Evolutionary conservation across 495 filamentous ascomycete genomes (phyloP), one percentile per base, ranked within the genome.

Genomic region (Amniculicola lignicola): DNA sequence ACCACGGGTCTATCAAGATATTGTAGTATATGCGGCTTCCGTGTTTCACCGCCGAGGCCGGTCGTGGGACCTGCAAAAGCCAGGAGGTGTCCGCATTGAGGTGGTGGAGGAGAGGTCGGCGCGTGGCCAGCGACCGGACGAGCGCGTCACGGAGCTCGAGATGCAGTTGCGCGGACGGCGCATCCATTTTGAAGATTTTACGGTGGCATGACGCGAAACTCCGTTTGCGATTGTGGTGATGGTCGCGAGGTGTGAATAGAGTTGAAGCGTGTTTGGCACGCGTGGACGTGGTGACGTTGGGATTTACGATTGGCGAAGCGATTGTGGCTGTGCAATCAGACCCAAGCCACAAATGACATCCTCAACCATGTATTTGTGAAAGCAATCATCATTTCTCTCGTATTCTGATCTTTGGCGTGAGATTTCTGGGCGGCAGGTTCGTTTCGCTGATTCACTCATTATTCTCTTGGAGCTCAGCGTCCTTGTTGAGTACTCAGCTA

Each of bases 51-150:
- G 60, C 64, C 12, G 59, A 54, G 2, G 62, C 50, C 4, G 78
- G 77, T 38, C 72, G 72, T 1, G 79, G 80, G 5, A 82, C 64
- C 48, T 78, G 77, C 18, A 82, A 59, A 2, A 82, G 68, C 80
- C 80, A 82, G 12, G 70, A 75, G 14, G 79, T 81, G 65, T 83
- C 80, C 19, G 76, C 80, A 53, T 82, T 83, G 10, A 82, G 69
- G 55, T 82, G 80, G 14, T 78, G 76, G 12, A 83, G 67, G 12
- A 79, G 57, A 0, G 80, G 78, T 18, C 76, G 70, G 14, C 66
- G 68, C 19, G 37, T 65, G 48, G 25, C 56, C n/a, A 77, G 60
- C n/a, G 70, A 57, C 39, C 59, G 37, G 22, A 61, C 59, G 6
- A 73, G 48, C 39, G 63, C 51, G 22, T 63, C 50, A 37, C 60